Percentiles rank a stretch among this genome's conserved stretches.
These are phyloP conservation scores for Pleurotus djamor DNA, from an alignment of 768 basidiomycete genomes.

Conservation along the genomic window DNA sequence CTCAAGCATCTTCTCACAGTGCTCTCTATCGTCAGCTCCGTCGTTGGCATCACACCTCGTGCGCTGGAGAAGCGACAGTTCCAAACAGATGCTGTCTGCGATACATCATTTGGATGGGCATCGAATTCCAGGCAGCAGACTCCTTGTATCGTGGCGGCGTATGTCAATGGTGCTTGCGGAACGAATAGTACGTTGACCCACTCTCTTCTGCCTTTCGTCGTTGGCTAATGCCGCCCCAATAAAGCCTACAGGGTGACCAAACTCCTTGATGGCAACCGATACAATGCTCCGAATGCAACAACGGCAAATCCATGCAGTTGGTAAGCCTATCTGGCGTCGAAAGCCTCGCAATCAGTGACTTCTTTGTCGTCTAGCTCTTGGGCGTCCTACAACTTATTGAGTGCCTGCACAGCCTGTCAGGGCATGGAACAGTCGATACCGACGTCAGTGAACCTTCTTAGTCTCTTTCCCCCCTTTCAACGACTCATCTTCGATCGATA, in stretches of 20 bases:
- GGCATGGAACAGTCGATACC: not conserved
- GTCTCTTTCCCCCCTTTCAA: not conserved
- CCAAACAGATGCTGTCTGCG: conserved; percentile 10
- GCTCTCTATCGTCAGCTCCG: conserved; percentile 1
- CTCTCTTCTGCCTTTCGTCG: not conserved
- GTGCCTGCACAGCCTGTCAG: conserved; percentile 10
- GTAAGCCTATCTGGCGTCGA: not conserved
- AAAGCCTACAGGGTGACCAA: conserved; percentile 6
- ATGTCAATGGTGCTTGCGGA: conserved; percentile 8
- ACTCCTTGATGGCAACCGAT: conserved; percentile 4
- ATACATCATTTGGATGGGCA: conserved; percentile 5
- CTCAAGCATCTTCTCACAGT: conserved; percentile 5
- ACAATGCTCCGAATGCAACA: conserved; percentile 7
- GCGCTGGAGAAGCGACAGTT: conserved; percentile 6
- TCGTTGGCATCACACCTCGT: not conserved
- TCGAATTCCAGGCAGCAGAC: conserved; percentile 8
- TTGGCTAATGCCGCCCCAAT: not conserved
- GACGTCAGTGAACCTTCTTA: not conserved
- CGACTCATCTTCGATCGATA: not conserved
- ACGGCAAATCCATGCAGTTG: conserved; percentile 8
- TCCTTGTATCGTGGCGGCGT: conserved; percentile 9
- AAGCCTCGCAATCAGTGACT: no score
- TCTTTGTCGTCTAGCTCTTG: not conserved
- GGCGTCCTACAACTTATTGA: conserved; percentile 10
- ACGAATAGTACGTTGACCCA: conserved; percentile 5